Base-by-base conservation (phyloP, 139 green algal species). In the Chlamydomonas sp. region DNA sequence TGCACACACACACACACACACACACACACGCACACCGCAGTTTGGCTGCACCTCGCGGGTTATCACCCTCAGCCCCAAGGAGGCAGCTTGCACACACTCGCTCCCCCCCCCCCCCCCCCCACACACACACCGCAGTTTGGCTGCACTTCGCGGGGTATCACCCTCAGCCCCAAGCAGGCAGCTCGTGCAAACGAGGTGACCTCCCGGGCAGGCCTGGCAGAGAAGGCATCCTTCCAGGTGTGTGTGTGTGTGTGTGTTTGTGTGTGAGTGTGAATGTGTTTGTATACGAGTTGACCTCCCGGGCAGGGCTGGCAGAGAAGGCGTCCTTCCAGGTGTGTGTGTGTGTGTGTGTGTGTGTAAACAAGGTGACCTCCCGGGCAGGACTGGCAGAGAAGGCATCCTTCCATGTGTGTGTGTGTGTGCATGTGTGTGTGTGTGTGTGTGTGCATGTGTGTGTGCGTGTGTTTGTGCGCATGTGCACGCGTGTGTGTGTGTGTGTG, bases 91-190 rank as follows among this genome's bases (percentile, higher is more conserved):
- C n/a, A n/a, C n/a, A n/a, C n/a, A n/a, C n/a, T n/a, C n/a, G n/a
- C n/a, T n/a, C n/a, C n/a, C n/a, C n/a, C n/a, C n/a, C n/a, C n/a
- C n/a, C n/a, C n/a, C n/a, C n/a, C n/a, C n/a, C n/a, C n/a, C n/a
- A n/a, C n/a, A n/a, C n/a, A n/a, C n/a, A n/a, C n/a, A n/a, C n/a
- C n/a, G n/a, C n/a, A 96, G 83, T 88, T 73, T 65, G 83, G 80
- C 30, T 85, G 77, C 70, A 75, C 36, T 0, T 65, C 85, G 0
- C 65, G 69, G 4, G 93, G 93, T 58, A 92, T 99, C 78, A 98
- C 94, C 2, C 85, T 99, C 0, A 92, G 79, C 39, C 89, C 94
- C 6, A 79, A 91, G 16, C 91, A 97, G 83, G 92, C 89, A 4
- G 65, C 62, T 22, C 83, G 92, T 2, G 93, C 81, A 8, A 96